phyloP scores from a whole-genome alignment of 129 eudicot species.

The Saussurea involucrata region DNA sequence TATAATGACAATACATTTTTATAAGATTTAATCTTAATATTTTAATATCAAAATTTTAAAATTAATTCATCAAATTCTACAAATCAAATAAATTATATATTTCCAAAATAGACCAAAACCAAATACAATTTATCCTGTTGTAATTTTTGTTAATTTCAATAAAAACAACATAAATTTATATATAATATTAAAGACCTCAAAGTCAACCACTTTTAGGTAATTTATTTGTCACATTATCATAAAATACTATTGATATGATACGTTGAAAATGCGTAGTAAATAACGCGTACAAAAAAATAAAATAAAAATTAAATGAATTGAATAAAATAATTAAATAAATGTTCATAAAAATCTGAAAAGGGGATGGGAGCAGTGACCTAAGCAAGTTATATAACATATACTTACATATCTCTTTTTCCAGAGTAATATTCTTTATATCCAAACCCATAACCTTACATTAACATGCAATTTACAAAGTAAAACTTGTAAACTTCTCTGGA shows the following conservation, averaged over 20 bases:
- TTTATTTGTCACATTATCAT: background rate
- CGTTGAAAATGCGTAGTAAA: background rate
- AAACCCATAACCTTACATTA: background rate
- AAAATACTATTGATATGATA: background rate
- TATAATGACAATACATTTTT: too few relatives aligned
- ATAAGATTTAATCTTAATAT: too few relatives aligned
- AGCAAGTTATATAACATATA: slow-evolving; percentile 23
- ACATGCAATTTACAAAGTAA: background rate
- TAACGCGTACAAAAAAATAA: slow-evolving; percentile 9
- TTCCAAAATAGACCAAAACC: too few relatives aligned
- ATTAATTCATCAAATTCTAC: too few relatives aligned
- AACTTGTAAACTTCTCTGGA: background rate
- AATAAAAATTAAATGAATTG: slow-evolving; percentile 18
- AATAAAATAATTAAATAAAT: slow-evolving; percentile 1
- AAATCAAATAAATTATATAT: too few relatives aligned
- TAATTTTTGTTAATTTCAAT: too few relatives aligned
- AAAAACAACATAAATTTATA: too few relatives aligned
- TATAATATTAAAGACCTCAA: background rate
- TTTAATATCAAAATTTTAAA: too few relatives aligned
- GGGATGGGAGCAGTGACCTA: slow-evolving; percentile 24
- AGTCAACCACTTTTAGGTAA: slow-evolving; percentile 7
- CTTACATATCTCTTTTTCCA: slow-evolving; percentile 16
- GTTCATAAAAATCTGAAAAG: slow-evolving; percentile 20
- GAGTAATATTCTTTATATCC: background rate
- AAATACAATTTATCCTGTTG: too few relatives aligned